A percentile compares a stretch with the other conserved stretches of the same genome.
Evolutionary conservation across 371 early-diverging fungal species (phyloP).

Genomic region (Mucor irregularis): DNA sequence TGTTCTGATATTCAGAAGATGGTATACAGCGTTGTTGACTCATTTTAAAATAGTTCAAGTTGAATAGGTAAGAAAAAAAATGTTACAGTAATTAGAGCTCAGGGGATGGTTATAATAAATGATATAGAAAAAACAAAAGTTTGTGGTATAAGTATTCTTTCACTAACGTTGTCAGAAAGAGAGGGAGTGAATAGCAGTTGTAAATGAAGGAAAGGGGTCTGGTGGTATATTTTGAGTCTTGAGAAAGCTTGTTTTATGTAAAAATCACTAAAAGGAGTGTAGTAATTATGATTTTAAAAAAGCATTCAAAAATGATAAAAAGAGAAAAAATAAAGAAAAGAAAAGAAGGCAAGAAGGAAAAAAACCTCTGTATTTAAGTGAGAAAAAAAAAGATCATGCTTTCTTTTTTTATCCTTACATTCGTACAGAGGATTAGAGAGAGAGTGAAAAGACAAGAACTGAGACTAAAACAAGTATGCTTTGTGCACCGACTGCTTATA

Average conservation of each 20-base stretch:
- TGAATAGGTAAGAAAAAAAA: not conserved
- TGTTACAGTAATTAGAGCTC: not conserved
- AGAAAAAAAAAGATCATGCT: constrained; percentile 19
- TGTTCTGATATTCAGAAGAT: constrained; percentile 18
- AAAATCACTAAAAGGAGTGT: constrained; percentile 6
- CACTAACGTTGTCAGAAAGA: not conserved
- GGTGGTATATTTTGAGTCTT: not conserved
- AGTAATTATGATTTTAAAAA: not conserved
- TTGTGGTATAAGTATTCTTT: no score
- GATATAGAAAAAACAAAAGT: no score
- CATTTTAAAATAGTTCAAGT: constrained; percentile 8
- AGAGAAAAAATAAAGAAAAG: constrained; percentile 9
- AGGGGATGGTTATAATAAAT: not conserved
- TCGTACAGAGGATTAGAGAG: no score
- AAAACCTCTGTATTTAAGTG: not conserved
- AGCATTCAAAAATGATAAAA: constrained; percentile 11
- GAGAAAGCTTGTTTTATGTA: not conserved
- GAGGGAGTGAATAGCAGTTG: not conserved
- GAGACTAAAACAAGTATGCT: constrained; percentile 11
- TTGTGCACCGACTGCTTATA: constrained; percentile 16
- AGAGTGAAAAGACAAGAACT: not conserved
- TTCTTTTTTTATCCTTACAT: not conserved
- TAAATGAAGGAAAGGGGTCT: constrained; percentile 2
- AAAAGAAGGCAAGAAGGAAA: constrained; percentile 1
- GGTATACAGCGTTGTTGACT: constrained; percentile 22